Evolutionary conservation across 164 flowering plant genomes (phyloP).

Genomic region (Protea cynaroides): DNA sequence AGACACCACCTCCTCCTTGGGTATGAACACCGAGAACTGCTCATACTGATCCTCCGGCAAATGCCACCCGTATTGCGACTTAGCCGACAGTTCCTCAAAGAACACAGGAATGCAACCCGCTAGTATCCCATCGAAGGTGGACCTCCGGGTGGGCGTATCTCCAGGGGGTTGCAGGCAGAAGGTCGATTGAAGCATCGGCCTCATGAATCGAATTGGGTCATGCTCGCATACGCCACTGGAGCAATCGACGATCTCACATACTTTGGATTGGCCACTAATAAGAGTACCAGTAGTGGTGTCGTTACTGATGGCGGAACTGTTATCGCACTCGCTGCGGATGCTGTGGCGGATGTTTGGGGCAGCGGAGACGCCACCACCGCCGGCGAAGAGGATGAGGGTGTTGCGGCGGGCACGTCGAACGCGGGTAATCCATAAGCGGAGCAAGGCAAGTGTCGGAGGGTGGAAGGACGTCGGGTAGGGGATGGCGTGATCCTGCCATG

Average conservation of each 20-base stretch:
- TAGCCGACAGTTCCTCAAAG: slow-evolving; percentile 81
- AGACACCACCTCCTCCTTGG: slow-evolving; percentile 87
- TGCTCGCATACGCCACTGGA: slow-evolving; percentile 81
- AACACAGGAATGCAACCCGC: slow-evolving; percentile 98
- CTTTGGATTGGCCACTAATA: slow-evolving; percentile 15
- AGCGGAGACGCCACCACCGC: slow-evolving; percentile 70
- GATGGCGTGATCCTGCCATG: slow-evolving; percentile 89
- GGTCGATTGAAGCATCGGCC: slow-evolving; percentile 74
- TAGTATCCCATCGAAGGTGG: slow-evolving; percentile 74
- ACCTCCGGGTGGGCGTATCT: slow-evolving; percentile 82
- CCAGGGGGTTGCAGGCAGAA: slow-evolving; percentile 98
- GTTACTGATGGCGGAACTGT: background rate
- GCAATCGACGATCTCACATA: slow-evolving; percentile 80
- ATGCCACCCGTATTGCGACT: slow-evolving; percentile 78
- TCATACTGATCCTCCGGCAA: slow-evolving; percentile 48
- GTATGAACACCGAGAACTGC: slow-evolving; percentile 75
- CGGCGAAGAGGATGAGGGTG: slow-evolving; percentile 71
- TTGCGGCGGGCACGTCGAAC: slow-evolving; percentile 47
- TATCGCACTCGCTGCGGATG: slow-evolving; percentile 66
- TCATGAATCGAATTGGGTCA: slow-evolving; percentile 78
- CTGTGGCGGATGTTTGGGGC: slow-evolving; percentile 69
- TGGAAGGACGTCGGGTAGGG: slow-evolving; percentile 93
- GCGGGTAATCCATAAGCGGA: slow-evolving; percentile 59
- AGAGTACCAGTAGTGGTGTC: background rate
- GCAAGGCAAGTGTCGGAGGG: slow-evolving; percentile 44